Percentiles rank a stretch among this genome's conserved stretches.
phyloP scores from a whole-genome alignment of 306 rosid genomes.

The Rosa lucieae region DNA sequence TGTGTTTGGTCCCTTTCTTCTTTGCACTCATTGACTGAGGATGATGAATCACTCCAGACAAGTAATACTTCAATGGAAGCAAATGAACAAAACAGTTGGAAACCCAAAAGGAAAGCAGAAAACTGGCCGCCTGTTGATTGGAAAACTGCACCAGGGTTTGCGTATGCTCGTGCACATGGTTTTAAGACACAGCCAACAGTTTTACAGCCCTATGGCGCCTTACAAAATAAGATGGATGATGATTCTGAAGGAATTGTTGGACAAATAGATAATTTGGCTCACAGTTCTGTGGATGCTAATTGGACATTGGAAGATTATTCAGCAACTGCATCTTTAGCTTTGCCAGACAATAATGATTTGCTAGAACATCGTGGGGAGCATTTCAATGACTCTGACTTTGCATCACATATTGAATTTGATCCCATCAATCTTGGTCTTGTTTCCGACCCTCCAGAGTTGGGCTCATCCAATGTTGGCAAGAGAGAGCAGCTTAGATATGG shows the following conservation, averaged over 20 bases:
- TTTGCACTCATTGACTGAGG: constrained; percentile 32
- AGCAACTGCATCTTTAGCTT: constrained; percentile 2
- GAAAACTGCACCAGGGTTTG: constrained; percentile 85
- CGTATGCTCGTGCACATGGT: constrained; percentile 59
- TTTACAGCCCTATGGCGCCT: constrained; percentile 26
- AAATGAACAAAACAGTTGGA: constrained; percentile 43
- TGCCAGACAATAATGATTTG: background rate
- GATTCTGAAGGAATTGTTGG: constrained; percentile 29
- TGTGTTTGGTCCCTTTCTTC: constrained; percentile 67
- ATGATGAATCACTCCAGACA: constrained; percentile 30
- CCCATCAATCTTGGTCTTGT: constrained; percentile 1
- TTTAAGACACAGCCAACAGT: constrained; percentile 48
- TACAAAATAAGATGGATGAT: constrained; percentile 34
- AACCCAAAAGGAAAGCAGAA: constrained; percentile 41
- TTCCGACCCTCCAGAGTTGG: constrained; percentile 8
- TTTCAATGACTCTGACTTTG: background rate
- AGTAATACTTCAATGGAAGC: constrained; percentile 23
- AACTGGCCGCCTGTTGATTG: constrained; percentile 87
- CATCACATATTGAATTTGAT: background rate
- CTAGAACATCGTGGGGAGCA: background rate
- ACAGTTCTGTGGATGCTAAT: background rate
- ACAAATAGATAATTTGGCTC: background rate
- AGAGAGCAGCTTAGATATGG: constrained; percentile 61
- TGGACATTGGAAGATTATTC: constrained; percentile 6
- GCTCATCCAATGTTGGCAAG: constrained; percentile 29